Evolutionary conservation across 306 rosid species (phyloP), one percentile per base, ranked within the genome.

Genomic region (Vigna mungo): DNA sequence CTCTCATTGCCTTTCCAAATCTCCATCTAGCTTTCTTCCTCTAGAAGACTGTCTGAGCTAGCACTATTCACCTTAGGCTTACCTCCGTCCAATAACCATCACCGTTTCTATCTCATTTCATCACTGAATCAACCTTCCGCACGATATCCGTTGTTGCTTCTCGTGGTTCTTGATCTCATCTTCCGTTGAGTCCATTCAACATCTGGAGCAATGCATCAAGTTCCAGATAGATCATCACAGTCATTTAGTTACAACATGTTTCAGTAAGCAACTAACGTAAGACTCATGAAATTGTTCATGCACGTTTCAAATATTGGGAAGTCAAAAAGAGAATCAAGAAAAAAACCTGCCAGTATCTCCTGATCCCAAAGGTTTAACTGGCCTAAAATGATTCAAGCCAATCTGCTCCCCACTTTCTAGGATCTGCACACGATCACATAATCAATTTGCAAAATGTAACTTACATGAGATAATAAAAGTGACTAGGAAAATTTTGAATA

Each of bases 331-430:
- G 68, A 68, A 75, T 74, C 44, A 59, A 20, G 51, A 43, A 62
- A 59, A 5, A 25, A 10, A 94, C 98, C 95, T 90, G 87, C 98
- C 98, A 68, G 98, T 95, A 84, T 95, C 98, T 36, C 98, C 98
- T 4, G 89, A 87, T 56, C 98, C 98, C 89, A 95, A 83, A 47
- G 98, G 97, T 71, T 86, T 95, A 32, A 95, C 71, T 71, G 98
- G 98, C 82, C 39, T 90, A 85, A 95, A 95, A 82, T 95, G 97
- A 84, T 90, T 87, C 81, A 95, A 81, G 59, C 91, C 96, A 43
- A 95, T 91, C 79, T 79, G 84, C 37, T 92, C 97, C 68, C 97
- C 97, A 34, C 88, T 79, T 5, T 87, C 90, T 49, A 90, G 68
- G 82, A 90, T 92, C 98, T 95, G 91, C 85, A 81, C 76, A 82